These are phyloP conservation scores for Tricholoma sp. DNA, from an alignment of 768 basidiomycete species.

Conservation along the genomic window DNA sequence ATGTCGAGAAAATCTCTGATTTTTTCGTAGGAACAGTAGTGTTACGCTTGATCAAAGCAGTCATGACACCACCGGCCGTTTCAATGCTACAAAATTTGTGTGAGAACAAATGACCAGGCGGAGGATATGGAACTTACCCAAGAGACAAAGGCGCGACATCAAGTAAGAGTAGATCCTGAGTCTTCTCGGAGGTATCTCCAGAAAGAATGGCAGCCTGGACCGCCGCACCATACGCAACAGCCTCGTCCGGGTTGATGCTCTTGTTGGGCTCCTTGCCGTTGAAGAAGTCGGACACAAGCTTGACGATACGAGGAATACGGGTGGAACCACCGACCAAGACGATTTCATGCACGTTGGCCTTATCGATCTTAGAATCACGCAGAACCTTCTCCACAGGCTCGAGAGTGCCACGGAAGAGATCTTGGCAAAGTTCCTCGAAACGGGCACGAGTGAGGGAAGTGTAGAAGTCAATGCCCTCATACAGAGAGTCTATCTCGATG, in stretches of 20 bases:
- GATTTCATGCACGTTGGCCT: conserved; percentile 91
- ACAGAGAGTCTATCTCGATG: conserved; percentile 97
- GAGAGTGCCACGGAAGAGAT: conserved; percentile 89
- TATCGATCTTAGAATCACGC: conserved; percentile 97
- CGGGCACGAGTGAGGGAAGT: conserved; percentile 97
- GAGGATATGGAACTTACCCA: conserved; percentile 32
- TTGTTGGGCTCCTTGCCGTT: conserved; percentile 98
- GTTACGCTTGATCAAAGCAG: conserved; percentile 96
- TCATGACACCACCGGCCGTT: conserved; percentile 99
- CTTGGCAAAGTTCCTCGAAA: conserved; percentile 94
- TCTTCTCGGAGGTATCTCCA: conserved; percentile 97
- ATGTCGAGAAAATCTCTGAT: conserved; percentile 97
- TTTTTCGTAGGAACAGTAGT: conserved; percentile 99
- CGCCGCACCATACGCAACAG: conserved; percentile 97
- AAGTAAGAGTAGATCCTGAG: conserved; percentile 91
- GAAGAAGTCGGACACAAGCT: conserved; percentile 98
- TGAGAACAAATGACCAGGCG: conserved; percentile 25
- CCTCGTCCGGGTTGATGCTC: conserved; percentile 99
- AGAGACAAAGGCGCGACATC: conserved; percentile 88
- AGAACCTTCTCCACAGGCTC: conserved; percentile 98
- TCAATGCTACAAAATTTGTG: conserved; percentile 61
- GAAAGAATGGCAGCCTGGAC: conserved; percentile 98
- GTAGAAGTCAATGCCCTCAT: conserved; percentile 98
- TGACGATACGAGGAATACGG: conserved; percentile 95
- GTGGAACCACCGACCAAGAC: conserved; percentile 98